Conservation (phyloP, 1,139 yeast genomes). For the Geotrichum carabidarum region DNA sequence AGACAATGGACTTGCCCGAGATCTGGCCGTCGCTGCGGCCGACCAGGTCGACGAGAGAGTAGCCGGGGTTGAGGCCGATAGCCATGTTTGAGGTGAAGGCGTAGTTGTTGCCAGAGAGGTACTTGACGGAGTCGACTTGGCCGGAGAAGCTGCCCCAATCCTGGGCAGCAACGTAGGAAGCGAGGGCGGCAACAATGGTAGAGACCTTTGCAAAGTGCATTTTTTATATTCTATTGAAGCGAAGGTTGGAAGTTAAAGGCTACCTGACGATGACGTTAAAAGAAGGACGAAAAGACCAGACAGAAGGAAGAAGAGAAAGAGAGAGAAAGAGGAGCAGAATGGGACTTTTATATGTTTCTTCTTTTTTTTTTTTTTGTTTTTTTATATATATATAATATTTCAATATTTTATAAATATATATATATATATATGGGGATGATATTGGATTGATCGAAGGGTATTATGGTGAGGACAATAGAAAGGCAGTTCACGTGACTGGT, state of each 20-base stretch:
- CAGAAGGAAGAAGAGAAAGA: background rate
- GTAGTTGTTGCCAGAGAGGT: conserved; percentile 9
- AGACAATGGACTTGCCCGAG: conserved; percentile 19
- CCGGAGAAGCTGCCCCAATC: conserved; percentile 21
- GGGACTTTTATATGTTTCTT: background rate
- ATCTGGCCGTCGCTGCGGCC: conserved; percentile 20
- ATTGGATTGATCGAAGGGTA: too few species aligned
- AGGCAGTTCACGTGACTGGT: too few species aligned
- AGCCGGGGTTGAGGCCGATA: conserved; percentile 16
- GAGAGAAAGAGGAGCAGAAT: background rate
- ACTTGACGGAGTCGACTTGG: conserved; percentile 14
- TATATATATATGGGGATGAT: too few species aligned
- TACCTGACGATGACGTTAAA: background rate
- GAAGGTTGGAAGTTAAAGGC: background rate
- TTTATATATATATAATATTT: too few species aligned
- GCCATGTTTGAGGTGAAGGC: conserved; percentile 16
- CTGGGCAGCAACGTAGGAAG: conserved; percentile 11
- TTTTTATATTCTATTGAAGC: too few species aligned
- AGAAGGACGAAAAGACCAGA: background rate
- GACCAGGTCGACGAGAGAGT: conserved; percentile 15
- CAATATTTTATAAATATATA: too few species aligned
- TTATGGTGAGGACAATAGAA: too few species aligned
- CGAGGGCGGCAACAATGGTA: conserved; percentile 9
- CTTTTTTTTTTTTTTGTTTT: background rate
- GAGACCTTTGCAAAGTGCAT: conserved; percentile 6